phyloP scores from a whole-genome alignment of 441 rosid species.

The Jatropha multifida region DNA sequence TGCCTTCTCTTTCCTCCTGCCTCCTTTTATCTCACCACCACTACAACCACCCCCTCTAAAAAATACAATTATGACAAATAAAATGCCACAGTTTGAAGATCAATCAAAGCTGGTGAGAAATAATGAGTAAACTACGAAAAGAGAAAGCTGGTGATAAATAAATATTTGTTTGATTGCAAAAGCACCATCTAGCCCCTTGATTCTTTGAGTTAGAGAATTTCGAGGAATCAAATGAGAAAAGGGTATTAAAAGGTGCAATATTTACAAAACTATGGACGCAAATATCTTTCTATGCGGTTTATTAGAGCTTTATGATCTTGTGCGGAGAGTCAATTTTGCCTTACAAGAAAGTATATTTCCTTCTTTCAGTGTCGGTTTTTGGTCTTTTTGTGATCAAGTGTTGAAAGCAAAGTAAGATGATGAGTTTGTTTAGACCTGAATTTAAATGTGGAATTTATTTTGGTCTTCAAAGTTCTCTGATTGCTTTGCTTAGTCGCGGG shows the following conservation, averaged over 20 bases:
- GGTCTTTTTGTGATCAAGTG: not conserved
- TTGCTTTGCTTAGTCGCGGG: constrained; percentile 20
- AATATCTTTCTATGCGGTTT: constrained; percentile 7
- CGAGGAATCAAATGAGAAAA: constrained; percentile 42
- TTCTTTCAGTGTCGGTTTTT: too few relatives aligned
- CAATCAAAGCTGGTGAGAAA: too few relatives aligned
- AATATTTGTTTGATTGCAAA: not conserved
- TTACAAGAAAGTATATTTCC: not conserved
- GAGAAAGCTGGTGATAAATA: too few relatives aligned
- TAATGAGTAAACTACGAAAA: too few relatives aligned
- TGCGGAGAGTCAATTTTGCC: constrained; percentile 13
- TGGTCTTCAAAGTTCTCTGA: constrained; percentile 48
- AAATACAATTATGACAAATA: too few relatives aligned
- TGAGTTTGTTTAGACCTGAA: constrained; percentile 33
- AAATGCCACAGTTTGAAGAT: too few relatives aligned
- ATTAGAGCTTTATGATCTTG: not conserved
- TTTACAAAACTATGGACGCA: constrained; percentile 3
- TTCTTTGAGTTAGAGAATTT: constrained; percentile 31
- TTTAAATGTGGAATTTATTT: constrained; percentile 20
- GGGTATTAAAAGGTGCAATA: constrained; percentile 38
- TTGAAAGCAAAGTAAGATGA: constrained; percentile 28
- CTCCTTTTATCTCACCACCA: too few relatives aligned
- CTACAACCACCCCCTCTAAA: too few relatives aligned
- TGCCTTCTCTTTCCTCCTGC: too few relatives aligned
- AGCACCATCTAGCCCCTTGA: constrained; percentile 55